Base-by-base conservation (phyloP, 306 rosid genomes). In the Arachis hypogaea region DNA sequence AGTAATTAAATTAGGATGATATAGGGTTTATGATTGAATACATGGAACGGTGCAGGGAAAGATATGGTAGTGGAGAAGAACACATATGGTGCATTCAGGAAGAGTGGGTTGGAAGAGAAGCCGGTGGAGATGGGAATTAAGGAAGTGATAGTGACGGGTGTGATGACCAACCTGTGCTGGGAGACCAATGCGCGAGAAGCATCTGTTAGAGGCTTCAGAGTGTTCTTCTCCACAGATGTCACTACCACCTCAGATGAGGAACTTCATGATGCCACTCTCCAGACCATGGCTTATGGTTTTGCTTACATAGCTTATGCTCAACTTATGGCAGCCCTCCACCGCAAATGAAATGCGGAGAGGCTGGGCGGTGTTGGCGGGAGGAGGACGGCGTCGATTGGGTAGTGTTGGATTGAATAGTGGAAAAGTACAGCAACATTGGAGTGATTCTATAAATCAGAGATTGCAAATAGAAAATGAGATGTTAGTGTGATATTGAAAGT, bases 141-240 rank as follows among this genome's bases (percentile, higher is more conserved):
- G 73, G 94, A 91, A 87, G 89, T 91, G 63, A 88, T 91, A 33
- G 88, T 91, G 59, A 79, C 86, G 0, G 95, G 91, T 2, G 95
- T 91, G 7, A 87, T 85, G 89, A 91, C 92, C 4, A 91, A 91
- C 77, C 4, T 87, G n/a, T 91, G 92, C 82, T 91, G 95, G 7
- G 97, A 91, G 73, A 91, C 92, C 59, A 91, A 88, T 51, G 84
- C 97, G 84, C 95, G 97, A 64, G 95, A 85, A 0, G 95, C 89
- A 0, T 88, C 88, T 9, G 11, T 81, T 0, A 85, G 83, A 76
- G 97, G 91, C 1, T 87, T 82, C 18, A 84, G 92, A 38, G 97
- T 88, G 8, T 91, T 88, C 75, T 91, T 88, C 81, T 88, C 92
- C 0, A 76, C 86, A 0, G 93, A 90, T 52, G 90, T 93, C 0